phyloP scores from a whole-genome alignment of 768 basidiomycete species.

The Podaxis carcinomalis region DNA sequence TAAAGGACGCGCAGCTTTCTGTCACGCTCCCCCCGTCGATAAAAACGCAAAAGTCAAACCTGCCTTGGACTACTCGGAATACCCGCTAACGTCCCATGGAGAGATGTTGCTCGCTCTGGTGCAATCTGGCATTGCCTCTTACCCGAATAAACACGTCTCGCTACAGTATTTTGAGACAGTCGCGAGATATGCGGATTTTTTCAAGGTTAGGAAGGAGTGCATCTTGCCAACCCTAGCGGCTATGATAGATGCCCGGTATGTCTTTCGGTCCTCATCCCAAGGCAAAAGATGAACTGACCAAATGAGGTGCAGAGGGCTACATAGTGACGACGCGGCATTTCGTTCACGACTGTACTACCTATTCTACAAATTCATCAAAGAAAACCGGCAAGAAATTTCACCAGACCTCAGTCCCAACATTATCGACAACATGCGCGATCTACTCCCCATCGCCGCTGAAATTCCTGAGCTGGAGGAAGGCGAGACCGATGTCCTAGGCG shows the following conservation, averaged over 20 bases:
- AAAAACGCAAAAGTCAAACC: constrained; percentile 62
- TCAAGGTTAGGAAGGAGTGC: constrained; percentile 87
- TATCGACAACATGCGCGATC: constrained; percentile 70
- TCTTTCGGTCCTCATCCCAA: constrained; percentile 4
- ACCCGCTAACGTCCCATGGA: constrained; percentile 85
- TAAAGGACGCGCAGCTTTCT: constrained; percentile 85
- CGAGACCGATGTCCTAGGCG: constrained; percentile 66
- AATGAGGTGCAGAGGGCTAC: constrained; percentile 64
- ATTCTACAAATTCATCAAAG: constrained; percentile 88
- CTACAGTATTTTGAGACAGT: constrained; percentile 92
- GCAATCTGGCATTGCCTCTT: constrained; percentile 74
- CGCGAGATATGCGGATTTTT: constrained; percentile 93
- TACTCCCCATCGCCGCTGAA: constrained; percentile 70
- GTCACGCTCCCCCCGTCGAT: constrained; percentile 61
- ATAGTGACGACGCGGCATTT: constrained; percentile 65
- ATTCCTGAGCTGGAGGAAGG: constrained; percentile 77
- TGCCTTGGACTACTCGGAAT: constrained; percentile 64
- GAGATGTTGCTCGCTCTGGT: constrained; percentile 85
- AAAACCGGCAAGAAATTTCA: constrained; percentile 73
- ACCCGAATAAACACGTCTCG: constrained; percentile 79
- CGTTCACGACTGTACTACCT: constrained; percentile 86
- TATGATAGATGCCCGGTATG: constrained; percentile 80
- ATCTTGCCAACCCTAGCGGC: constrained; percentile 85
- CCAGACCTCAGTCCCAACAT: constrained; percentile 66
- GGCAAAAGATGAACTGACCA: not conserved